phyloP scores from a whole-genome alignment of 106 monocot species.

The Platanthera guangdongensis region DNA sequence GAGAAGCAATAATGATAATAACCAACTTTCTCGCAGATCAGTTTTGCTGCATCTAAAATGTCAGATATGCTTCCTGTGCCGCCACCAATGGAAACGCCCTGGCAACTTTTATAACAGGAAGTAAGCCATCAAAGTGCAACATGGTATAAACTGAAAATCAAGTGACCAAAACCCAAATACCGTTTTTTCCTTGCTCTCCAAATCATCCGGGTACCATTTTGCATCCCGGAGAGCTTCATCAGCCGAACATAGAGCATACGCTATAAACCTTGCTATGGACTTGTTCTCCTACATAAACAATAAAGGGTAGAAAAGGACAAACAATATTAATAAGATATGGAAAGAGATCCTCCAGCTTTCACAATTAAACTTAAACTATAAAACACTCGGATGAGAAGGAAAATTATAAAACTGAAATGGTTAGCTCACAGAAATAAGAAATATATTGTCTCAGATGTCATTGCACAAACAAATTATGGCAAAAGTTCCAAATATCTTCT shows the following conservation, averaged over 20 bases:
- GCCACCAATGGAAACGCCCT: conserved; percentile 96
- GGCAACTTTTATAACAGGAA: conserved; percentile 14
- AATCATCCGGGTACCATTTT: conserved; percentile 65
- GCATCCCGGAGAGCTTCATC: conserved; percentile 97
- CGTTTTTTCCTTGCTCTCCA: conserved; percentile 70
- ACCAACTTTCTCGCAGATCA: conserved; percentile 84
- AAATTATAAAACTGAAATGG: background rate
- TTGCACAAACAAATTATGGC: background rate
- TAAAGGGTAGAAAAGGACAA: conserved; percentile 8
- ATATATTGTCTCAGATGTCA: background rate
- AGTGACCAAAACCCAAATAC: conserved; percentile 27
- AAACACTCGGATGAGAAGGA: background rate
- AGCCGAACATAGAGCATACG: conserved; percentile 82
- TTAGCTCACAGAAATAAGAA: background rate
- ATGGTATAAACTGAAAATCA: background rate
- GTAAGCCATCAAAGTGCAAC: background rate
- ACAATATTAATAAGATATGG: background rate
- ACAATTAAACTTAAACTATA: background rate
- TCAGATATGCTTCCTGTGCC: conserved; percentile 89
- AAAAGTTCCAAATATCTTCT: background rate
- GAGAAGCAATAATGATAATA: background rate
- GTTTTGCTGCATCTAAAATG: conserved; percentile 69
- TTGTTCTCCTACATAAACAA: conserved; percentile 46
- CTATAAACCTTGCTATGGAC: conserved; percentile 78
- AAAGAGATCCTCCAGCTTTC: background rate